These are phyloP conservation scores for Penicillium digitatum DNA, from an alignment of 2,329 filamentous ascomycete species.

Conservation along the genomic window DNA sequence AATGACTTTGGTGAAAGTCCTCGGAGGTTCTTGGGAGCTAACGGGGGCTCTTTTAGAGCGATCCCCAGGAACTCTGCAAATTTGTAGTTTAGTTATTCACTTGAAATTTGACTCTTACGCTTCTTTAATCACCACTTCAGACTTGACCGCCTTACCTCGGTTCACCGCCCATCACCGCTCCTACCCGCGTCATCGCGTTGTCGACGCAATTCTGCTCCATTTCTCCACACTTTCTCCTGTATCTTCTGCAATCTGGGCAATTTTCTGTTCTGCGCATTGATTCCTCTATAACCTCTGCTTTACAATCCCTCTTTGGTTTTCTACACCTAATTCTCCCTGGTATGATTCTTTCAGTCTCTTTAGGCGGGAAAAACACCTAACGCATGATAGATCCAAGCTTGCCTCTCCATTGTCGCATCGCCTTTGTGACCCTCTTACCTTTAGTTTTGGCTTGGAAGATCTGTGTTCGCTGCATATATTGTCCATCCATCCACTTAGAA, in stretches of 20 bases:
- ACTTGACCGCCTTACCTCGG: neutral
- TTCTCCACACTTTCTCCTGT: conserved; percentile 1
- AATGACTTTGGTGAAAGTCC: neutral
- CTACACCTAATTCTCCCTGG: neutral
- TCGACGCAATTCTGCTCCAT: conserved; percentile 7
- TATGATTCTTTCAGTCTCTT: neutral
- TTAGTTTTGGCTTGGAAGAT: neutral
- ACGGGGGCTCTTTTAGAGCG: neutral
- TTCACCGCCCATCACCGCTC: neutral
- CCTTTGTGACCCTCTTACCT: neutral
- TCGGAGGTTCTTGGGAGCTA: neutral
- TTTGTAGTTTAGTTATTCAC: neutral
- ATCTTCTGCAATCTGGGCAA: neutral
- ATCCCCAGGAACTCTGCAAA: conserved; percentile 2
- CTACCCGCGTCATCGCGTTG: conserved; percentile 4
- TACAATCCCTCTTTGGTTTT: neutral
- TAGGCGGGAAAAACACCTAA: neutral
- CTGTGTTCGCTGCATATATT: neutral
- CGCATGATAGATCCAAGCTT: neutral
- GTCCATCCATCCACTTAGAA: neutral
- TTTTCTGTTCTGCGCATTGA: neutral
- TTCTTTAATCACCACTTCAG: neutral
- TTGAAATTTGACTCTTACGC: neutral
- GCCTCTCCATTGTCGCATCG: neutral
- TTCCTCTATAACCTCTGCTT: neutral